Percentiles rank a stretch among this genome's conserved stretches.
phyloP scores from a whole-genome alignment of 108 stramenopile species.

The Aurantiochytrium sp. region DNA sequence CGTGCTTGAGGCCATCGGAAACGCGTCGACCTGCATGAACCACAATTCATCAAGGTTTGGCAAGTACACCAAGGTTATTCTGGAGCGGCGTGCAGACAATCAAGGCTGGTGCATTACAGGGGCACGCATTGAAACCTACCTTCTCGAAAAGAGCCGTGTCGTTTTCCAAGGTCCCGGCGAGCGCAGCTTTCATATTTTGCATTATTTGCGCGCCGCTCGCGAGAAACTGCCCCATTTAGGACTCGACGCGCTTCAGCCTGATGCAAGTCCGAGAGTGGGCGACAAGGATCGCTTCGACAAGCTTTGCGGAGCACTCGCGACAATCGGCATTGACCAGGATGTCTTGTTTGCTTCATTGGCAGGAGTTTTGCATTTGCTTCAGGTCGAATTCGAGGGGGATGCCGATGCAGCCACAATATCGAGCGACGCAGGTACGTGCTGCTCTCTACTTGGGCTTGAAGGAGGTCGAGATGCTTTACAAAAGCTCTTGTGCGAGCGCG shows the following conservation, averaged over 20 bases:
- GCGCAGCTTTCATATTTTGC: background rate
- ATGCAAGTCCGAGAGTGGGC: too few species aligned
- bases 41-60: conserved; percentile 24
- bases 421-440: background rate
- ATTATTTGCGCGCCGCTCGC: background rate
- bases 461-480: background rate
- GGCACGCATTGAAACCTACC: conserved; percentile 19
- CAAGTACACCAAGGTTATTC: background rate
- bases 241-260: background rate
- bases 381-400: conserved; percentile 18
- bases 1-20: conserved; percentile 22
- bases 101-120: background rate
- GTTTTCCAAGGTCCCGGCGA: background rate
- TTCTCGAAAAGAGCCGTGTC: conserved; percentile 19
- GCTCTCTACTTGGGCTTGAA: conserved; percentile 24
- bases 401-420: background rate
- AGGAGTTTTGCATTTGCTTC: conserved; percentile 28
- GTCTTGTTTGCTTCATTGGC: conserved; percentile 28
- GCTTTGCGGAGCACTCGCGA: background rate
- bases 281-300: background rate
- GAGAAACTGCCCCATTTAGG: background rate
- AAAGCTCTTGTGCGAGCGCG: conserved; percentile 31
- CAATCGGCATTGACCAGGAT: background rate
- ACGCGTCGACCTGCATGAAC: conserved; percentile 19
- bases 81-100: background rate